These are phyloP conservation scores for Biscogniauxia mediterranea DNA, from an alignment of 2,329 filamentous ascomycete species.

Conservation along the genomic window DNA sequence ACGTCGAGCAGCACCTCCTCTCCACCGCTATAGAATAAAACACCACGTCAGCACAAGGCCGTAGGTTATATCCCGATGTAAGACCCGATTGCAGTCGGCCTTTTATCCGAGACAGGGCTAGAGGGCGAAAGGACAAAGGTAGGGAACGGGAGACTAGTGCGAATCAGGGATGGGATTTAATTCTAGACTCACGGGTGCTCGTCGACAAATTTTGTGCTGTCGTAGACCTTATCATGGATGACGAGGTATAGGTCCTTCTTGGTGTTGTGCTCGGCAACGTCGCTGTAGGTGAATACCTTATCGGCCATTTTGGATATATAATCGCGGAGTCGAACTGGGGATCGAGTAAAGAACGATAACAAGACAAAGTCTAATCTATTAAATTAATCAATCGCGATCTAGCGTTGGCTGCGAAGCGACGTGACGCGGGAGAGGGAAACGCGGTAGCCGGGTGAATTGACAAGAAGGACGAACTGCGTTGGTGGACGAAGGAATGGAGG, in stretches of 20 bases:
- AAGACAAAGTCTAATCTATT: background rate
- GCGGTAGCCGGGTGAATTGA: background rate
- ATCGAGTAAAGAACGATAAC: background rate
- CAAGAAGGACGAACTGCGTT: background rate
- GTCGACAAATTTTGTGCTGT: slow-evolving; percentile 83
- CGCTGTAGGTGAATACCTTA: slow-evolving; percentile 68
- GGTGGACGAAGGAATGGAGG: background rate
- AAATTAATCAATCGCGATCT: background rate
- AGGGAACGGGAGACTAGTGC: too few relatives aligned
- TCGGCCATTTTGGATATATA: slow-evolving; percentile 37
- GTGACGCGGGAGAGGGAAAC: background rate
- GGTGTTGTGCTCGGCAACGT: slow-evolving; percentile 80
- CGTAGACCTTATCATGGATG: slow-evolving; percentile 96
- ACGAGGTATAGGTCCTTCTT: slow-evolving; percentile 94
- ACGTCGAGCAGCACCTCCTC: slow-evolving; percentile 98
- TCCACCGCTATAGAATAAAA: slow-evolving; percentile 67
- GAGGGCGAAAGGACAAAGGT: slow-evolving; percentile 6
- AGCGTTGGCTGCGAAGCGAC: background rate
- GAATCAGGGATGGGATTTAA: too few relatives aligned
- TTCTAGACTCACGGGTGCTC: slow-evolving; percentile 79
- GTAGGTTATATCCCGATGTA: background rate
- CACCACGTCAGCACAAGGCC: slow-evolving; percentile 25
- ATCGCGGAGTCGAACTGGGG: slow-evolving; percentile 4
- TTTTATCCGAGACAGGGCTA: slow-evolving; percentile 2
- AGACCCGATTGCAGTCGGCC: slow-evolving; percentile 1